Percentiles rank a stretch among this genome's conserved stretches.
Conservation (phyloP, 1,284 basidiomycete genomes). For the Naganishia sp. region DNA sequence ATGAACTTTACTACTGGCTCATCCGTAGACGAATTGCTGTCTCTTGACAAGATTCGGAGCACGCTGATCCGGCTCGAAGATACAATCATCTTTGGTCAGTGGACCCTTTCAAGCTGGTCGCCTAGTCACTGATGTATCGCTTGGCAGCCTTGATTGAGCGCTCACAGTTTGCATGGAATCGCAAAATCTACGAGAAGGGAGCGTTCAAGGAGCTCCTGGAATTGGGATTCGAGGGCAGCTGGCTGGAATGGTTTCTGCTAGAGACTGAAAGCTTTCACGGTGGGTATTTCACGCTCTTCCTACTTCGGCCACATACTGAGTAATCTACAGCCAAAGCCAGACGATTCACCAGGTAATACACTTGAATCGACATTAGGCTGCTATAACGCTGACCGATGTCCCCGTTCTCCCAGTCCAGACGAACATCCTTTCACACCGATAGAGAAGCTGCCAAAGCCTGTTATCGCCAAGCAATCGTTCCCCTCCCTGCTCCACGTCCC, state of each 20-base stretch:
- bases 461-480: slow-evolving; percentile 74
- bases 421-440: slow-evolving; percentile 89
- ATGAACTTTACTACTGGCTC: slow-evolving; percentile 58
- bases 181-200: slow-evolving; percentile 79
- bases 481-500: slow-evolving; percentile 69
- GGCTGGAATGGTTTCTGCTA: slow-evolving; percentile 96
- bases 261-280: slow-evolving; percentile 95
- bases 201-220: slow-evolving; percentile 75
- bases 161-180: slow-evolving; percentile 93
- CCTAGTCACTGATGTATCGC: background rate
- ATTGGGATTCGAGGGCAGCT: slow-evolving; percentile 74
- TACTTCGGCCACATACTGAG: background rate
- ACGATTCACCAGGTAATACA: slow-evolving; percentile 76
- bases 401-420: slow-evolving; percentile 69
- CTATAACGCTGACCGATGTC: slow-evolving; percentile 11
- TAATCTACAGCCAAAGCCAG: slow-evolving; percentile 75
- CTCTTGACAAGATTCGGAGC: slow-evolving; percentile 79
- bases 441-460: slow-evolving; percentile 73
- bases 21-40: slow-evolving; percentile 71
- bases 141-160: slow-evolving; percentile 79
- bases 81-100: slow-evolving; percentile 86
- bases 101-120: background rate
- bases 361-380: background rate
- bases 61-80: slow-evolving; percentile 91
- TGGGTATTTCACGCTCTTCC: slow-evolving; percentile 53